A percentile compares a stretch with the other conserved stretches of the same genome.
These are phyloP conservation scores for Alternaria metachromatica DNA, from an alignment of 2,329 filamentous ascomycete species.

Conservation along the genomic window DNA sequence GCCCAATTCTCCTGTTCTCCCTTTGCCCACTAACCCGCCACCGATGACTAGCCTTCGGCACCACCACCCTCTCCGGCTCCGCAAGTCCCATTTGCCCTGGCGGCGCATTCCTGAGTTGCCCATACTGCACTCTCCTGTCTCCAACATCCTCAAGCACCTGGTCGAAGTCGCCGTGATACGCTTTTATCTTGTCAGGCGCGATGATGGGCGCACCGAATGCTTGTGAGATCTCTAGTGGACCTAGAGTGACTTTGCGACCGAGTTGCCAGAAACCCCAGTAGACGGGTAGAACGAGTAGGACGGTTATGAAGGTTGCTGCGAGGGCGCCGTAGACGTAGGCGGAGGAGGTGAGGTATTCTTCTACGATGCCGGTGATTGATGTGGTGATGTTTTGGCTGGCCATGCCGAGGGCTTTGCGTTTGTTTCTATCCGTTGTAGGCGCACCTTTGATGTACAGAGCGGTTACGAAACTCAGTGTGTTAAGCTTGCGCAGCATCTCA, in stretches of 20 bases:
- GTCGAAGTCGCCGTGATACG: constrained; percentile 29
- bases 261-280: constrained; percentile 49
- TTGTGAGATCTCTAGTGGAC: constrained; percentile 46
- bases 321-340: constrained; percentile 40
- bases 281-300: constrained; percentile 41
- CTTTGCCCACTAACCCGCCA: not conserved
- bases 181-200: constrained; percentile 20
- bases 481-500: constrained; percentile 30
- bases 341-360: constrained; percentile 37
- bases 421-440: not conserved
- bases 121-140: constrained; percentile 25
- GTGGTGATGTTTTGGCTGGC: constrained; percentile 15
- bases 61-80: constrained; percentile 22
- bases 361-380: constrained; percentile 29
- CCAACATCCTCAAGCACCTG: constrained; percentile 29
- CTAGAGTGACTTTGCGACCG: constrained; percentile 43
- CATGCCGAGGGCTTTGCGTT: constrained; percentile 9
- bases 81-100: constrained; percentile 29
- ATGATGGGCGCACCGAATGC: constrained; percentile 41
- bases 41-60: constrained; percentile 1
- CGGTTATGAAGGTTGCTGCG: constrained; percentile 37
- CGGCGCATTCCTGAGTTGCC: constrained; percentile 24
- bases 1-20: constrained; percentile 9
- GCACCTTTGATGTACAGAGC: constrained; percentile 25
- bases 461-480: constrained; percentile 27